Base-by-base conservation (phyloP, 305 asterid species). In the Fraxinus sp. region DNA sequence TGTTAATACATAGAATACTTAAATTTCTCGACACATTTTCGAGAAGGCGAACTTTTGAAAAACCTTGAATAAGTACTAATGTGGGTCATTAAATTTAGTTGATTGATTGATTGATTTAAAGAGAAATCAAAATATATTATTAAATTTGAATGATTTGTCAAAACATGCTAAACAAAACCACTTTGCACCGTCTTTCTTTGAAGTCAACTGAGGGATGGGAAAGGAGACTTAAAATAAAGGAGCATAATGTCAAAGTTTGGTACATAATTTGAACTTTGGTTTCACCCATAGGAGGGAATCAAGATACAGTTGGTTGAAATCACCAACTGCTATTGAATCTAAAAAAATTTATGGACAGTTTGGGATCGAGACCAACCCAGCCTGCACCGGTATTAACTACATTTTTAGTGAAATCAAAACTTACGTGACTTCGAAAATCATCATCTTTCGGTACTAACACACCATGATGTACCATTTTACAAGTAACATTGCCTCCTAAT, bases 191-290 rank as follows among this genome's bases (percentile, higher is more conserved):
- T 28, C 73, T 55, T 33, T 16, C 55, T 78, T 3, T 36, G 41
- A 83, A 73, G 86, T 84, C 85, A 86, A 88, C 86, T 49, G 66
- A 39, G 49, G 64, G 55, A 11, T 64, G 70, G 39, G 44, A 70
- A 57, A 66, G 76, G 20, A 83, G 26, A 85, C 26, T 68, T n/a
- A 37, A 37, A 37, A 78, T 80, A 79, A 33, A 0, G 52, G 28
- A 16, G 80, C 85, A 78, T 13, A 78, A 73, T 35, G 90, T 88
- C 91, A 87, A 90, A 80, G 89, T 87, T 86, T 39, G 91, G 85
- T 87, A 73, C 79, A 52, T 39, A 84, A 72, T 75, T 87, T 83
- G 86, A 86, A 82, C 70, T 35, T 80, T 44, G 41, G 83, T 41
- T 83, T 83, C 78, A 22, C 6, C 64, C 13, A 52, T 36, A 4